Conservation (phyloP, 805 yeast genomes). For the Teunomyces aglyptinius region DNA sequence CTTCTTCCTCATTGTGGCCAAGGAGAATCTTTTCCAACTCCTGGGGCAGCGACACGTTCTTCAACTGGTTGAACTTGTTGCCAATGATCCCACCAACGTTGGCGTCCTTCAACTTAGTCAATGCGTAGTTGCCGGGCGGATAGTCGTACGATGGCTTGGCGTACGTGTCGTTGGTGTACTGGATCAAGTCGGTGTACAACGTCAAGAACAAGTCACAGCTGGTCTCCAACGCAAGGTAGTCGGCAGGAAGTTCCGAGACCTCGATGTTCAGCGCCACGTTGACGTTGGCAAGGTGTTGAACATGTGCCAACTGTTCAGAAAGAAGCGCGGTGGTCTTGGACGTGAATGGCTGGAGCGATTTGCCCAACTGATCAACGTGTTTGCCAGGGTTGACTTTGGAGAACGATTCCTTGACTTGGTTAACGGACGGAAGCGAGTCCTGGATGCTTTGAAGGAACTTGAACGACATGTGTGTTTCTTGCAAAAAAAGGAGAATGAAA, state of each 20-base stretch:
- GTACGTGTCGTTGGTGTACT: conserved; percentile 51
- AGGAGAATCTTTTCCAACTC: conserved; percentile 60
- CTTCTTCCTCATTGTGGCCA: conserved; percentile 20
- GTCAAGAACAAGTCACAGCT: conserved; percentile 63
- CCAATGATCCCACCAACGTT: conserved; percentile 58
- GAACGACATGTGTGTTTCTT: conserved; percentile 30
- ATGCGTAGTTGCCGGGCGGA: conserved; percentile 59
- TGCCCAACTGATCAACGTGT: conserved; percentile 46
- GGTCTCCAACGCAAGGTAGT: conserved; percentile 64
- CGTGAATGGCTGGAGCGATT: conserved; percentile 51
- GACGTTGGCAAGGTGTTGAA: conserved; percentile 32
- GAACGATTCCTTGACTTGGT: conserved; percentile 34
- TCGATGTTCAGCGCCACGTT: conserved; percentile 46
- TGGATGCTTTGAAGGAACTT: conserved; percentile 40
- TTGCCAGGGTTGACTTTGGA: conserved; percentile 37
- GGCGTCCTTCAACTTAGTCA: conserved; percentile 60
- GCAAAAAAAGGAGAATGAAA: not conserved
- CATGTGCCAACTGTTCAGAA: conserved; percentile 60
- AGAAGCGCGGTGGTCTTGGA: conserved; percentile 58
- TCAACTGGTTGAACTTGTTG: conserved; percentile 56
- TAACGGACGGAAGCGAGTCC: conserved; percentile 41
- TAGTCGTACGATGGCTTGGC: conserved; percentile 77
- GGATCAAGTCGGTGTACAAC: conserved; percentile 52
- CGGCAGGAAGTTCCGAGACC: conserved; percentile 71
- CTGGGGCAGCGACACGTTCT: conserved; percentile 62